phyloP scores from a whole-genome alignment of 805 yeast genomes.

The Saccharomycopsis fibuligera region DNA sequence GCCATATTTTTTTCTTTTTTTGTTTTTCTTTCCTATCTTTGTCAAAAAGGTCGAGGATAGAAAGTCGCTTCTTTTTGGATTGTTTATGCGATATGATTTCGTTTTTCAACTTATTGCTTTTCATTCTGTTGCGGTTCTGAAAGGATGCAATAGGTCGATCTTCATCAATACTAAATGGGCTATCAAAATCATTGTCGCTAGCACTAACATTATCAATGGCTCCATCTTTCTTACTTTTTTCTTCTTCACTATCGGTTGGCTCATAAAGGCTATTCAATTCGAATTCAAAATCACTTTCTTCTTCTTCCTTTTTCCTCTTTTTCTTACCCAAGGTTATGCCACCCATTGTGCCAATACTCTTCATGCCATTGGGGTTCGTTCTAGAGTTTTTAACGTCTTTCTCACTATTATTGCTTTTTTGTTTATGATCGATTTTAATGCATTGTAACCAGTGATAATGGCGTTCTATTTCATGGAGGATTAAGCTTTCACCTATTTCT shows the following conservation, averaged over 20 bases:
- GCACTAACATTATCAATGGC: neutral
- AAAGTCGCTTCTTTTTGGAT: neutral
- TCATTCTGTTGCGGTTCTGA: constrained; percentile 1
- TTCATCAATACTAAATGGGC: neutral
- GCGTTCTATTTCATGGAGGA: constrained; percentile 14
- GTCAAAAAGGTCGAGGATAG: neutral
- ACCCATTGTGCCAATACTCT: neutral
- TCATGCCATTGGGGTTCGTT: neutral
- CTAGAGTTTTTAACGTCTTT: neutral
- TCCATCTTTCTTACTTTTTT: neutral
- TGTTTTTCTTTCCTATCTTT: neutral
- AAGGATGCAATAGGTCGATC: neutral
- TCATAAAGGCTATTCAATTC: constrained; percentile 4
- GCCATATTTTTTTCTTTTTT: constrained; percentile 4
- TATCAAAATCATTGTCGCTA: no score
- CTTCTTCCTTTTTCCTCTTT: neutral
- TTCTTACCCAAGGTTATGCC: neutral
- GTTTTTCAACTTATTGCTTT: neutral
- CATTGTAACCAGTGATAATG: constrained; percentile 17
- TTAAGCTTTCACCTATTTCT: constrained; percentile 6
- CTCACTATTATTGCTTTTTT: neutral
- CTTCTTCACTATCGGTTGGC: neutral
- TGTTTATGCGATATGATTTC: neutral
- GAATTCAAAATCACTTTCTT: neutral
- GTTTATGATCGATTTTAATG: neutral